phyloP scores from a whole-genome alignment of 371 early-diverging fungal genomes.

The Blakeslea trispora region DNA sequence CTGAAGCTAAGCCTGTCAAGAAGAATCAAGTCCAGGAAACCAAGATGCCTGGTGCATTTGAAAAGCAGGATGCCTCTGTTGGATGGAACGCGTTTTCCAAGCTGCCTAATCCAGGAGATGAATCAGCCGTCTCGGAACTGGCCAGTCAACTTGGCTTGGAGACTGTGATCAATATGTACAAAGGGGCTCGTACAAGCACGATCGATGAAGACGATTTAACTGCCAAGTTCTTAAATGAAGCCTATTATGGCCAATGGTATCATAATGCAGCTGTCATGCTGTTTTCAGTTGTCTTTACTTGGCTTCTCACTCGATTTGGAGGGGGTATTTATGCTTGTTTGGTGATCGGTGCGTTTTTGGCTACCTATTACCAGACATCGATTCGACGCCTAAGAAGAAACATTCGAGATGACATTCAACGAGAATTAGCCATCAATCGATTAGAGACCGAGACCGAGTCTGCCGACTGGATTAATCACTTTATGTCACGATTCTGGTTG shows the following conservation, averaged over 20 bases:
- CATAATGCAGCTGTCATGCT: constrained; percentile 38
- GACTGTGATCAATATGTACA: constrained; percentile 19
- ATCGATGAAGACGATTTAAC: constrained; percentile 24
- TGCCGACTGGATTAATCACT: constrained; percentile 98
- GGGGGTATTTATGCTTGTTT: constrained; percentile 42
- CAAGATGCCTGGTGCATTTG: constrained; percentile 19
- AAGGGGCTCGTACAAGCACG: constrained; percentile 16
- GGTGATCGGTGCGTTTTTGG: constrained; percentile 51
- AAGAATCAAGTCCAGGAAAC: constrained; percentile 2
- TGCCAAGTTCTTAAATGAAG: constrained; percentile 33
- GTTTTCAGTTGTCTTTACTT: constrained; percentile 37
- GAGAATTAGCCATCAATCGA: constrained; percentile 57
- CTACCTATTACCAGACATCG: constrained; percentile 79
- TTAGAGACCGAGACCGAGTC: constrained; percentile 77
- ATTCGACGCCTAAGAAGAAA: constrained; percentile 71
- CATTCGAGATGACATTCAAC: constrained; percentile 72
- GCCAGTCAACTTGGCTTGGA: constrained; percentile 23
- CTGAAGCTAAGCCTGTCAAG: constrained; percentile 22
- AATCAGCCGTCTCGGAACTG: constrained; percentile 16
- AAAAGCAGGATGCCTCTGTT: constrained; percentile 16
- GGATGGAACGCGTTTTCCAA: constrained; percentile 43
- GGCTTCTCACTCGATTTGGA: constrained; percentile 36
- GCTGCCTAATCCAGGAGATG: constrained; percentile 40
- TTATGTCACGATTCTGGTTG: constrained; percentile 85
- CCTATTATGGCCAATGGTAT: constrained; percentile 45